Percentiles rank a stretch among this genome's conserved stretches.
phyloP scores from a whole-genome alignment of 129 eudicot genomes.

The Logfia minima region DNA sequence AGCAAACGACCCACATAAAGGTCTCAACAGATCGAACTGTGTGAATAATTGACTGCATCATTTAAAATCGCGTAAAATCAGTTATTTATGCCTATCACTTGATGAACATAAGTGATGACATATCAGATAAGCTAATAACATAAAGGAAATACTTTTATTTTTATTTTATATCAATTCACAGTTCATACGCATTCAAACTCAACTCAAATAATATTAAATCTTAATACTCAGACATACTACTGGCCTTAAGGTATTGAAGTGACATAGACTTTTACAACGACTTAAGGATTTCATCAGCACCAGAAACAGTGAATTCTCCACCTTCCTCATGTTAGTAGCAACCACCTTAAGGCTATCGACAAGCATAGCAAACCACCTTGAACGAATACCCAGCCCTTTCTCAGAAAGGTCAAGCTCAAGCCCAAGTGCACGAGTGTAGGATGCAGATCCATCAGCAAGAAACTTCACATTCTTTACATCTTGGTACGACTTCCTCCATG shows the following conservation, averaged over 20 bases:
- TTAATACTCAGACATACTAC: background rate
- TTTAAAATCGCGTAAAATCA: no score
- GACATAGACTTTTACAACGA: constrained; percentile 39
- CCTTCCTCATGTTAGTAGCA: constrained; percentile 69
- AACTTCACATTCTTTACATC: constrained; percentile 79
- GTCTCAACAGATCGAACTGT: no score
- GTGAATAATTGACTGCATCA: no score
- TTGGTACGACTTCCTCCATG: constrained; percentile 78
- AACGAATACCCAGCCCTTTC: constrained; percentile 74
- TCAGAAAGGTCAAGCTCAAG: constrained; percentile 80
- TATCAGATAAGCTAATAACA: background rate
- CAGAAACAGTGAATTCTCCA: constrained; percentile 81
- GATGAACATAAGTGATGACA: background rate
- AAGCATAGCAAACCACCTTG: constrained; percentile 70
- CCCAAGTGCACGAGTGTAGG: constrained; percentile 77
- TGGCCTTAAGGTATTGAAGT: background rate
- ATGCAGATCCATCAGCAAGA: constrained; percentile 76
- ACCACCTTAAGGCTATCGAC: constrained; percentile 78
- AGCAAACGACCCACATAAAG: no score
- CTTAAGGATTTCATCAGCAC: constrained; percentile 72
- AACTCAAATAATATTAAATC: background rate
- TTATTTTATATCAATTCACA: no score
- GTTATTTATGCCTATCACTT: no score
- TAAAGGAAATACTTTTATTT: no score
- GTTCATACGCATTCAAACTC: background rate